A percentile compares a stretch with the other conserved stretches of the same genome.
Conservation (phyloP, 2,329 filamentous ascomycete species). For the Aspergillus texensis region DNA sequence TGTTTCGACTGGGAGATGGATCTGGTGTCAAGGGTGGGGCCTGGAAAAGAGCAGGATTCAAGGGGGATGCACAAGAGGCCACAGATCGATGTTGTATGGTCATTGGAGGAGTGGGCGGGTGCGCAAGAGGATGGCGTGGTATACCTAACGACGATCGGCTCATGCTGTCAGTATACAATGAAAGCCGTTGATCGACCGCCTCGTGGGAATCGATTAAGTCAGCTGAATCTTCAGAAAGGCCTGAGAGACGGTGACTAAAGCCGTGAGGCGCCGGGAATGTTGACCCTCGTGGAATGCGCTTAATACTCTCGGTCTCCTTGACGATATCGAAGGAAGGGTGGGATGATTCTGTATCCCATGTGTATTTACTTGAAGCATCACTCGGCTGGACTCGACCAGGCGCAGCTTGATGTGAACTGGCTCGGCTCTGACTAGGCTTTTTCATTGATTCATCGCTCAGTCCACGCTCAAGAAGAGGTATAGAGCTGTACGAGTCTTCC, state of each 20-base stretch:
- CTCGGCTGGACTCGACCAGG: slow-evolving; percentile 32
- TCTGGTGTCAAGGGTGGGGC: slow-evolving; percentile 46
- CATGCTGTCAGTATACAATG: slow-evolving; percentile 36
- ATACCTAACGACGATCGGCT: slow-evolving; percentile 44
- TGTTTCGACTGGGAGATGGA: slow-evolving; percentile 39
- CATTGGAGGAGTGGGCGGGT: slow-evolving; percentile 51
- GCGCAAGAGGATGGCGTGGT: slow-evolving; percentile 48
- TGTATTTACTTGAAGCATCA: slow-evolving; percentile 29
- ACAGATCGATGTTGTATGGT: slow-evolving; percentile 44
- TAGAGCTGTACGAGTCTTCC: slow-evolving; percentile 73
- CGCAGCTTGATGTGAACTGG: slow-evolving; percentile 20
- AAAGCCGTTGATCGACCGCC: slow-evolving; percentile 34
- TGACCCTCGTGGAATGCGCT: slow-evolving; percentile 48
- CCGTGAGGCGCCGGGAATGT: slow-evolving; percentile 37
- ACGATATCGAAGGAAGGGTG: slow-evolving; percentile 55
- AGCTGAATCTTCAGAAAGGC: slow-evolving; percentile 55
- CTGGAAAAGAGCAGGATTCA: slow-evolving; percentile 37
- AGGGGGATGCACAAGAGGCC: slow-evolving; percentile 33
- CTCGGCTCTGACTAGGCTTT: slow-evolving; percentile 36
- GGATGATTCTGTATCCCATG: slow-evolving; percentile 41
- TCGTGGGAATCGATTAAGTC: slow-evolving; percentile 51
- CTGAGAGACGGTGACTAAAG: slow-evolving; percentile 50
- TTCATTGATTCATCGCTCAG: slow-evolving; percentile 53
- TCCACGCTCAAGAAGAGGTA: slow-evolving; percentile 73
- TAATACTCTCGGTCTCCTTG: slow-evolving; percentile 55